Base-by-base conservation (phyloP, 106 monocot species). In the Amphibolis antarctica region DNA sequence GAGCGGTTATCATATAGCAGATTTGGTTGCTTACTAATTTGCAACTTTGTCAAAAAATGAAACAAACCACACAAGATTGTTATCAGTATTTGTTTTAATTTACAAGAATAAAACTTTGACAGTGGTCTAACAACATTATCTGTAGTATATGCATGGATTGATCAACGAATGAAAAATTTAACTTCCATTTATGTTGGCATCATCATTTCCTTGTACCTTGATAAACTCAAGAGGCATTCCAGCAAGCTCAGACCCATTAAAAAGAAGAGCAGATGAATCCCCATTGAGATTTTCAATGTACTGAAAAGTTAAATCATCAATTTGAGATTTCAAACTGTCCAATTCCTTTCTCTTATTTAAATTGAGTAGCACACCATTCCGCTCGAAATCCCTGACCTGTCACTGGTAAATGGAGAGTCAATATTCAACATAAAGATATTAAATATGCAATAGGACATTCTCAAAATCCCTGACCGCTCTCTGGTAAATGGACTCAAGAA, bases 311-410 rank as follows among this genome's bases (percentile, higher is more conserved):
- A 91, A 72, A 25, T 83, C 82, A 55, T 91, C 87, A 24, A 98
- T 83, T 68, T 71, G 73, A 63, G 78, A 82, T 64, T 58, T 80
- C 63, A 98, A 65, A 60, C 57, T 79, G 47, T 98, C 84, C 78
- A 91, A 52, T 78, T 91, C 91, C 11, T 69, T 81, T 80, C 62
- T 86, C 73, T 88, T 86, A 74, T 69, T 81, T 18, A 75, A 69
- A 77, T 69, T 78, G 66, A 98, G 80, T 46, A 69, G 77, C 49
- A 66, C 77, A 59, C 98, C 98, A 85, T 79, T 81, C 9, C 91
- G 84, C 67, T 98, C 87, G 70, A 85, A 90, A 76, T 98, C 98
- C 69, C 62, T 78, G 61, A 91, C 79, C 98, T 98, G 91, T 83
- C 75, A 81, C 64, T 77, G 73, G 20, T 12, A 67, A 73, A 65